Base-by-base conservation (phyloP, 1,284 basidiomycete genomes). In the Leucoagaricus sp. region DNA sequence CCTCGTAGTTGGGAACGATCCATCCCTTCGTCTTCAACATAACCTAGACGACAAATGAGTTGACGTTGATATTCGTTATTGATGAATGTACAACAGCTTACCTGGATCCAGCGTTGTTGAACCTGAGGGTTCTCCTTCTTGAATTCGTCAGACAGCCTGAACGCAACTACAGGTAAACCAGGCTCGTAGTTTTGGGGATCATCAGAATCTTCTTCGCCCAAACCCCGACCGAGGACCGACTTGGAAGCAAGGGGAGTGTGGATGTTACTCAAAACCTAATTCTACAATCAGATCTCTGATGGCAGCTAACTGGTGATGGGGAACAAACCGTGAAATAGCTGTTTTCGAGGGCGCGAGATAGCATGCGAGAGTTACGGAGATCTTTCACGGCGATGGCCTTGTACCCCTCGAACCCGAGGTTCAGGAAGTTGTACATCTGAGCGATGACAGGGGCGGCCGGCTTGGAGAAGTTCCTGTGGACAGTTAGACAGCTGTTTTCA, bases 371-470 rank as follows among this genome's bases (percentile, higher is more conserved):
- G 59, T 89, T 89, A 60, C 79, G 71, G 15, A 90, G 73, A 65
- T 89, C 84, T 67, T 77, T 79, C 72, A 79, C 50, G 54, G 84
- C 69, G 28, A 74, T 71, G 36, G 62, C 65, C 45, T 63, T 68
- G 58, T 72, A 74, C 2, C 72, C 72, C 2, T 72, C 69, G 42
- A 73, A 71, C 4, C 72, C 72, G 45, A 86, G 77, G 63, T 85
- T 84, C 52, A 86, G 68, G 72, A 86, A 84, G 66, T 87, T 88
- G 77, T 83, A 91, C 80, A 87, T 85, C 67, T 89, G 86, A 1
- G 78, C 82, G 34, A 89, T 75, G 61, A 90, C 81, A 33, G 87
- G 84, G 44, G 83, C 73, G 25, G 83, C 82, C 0, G 84, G 86
- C 33, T 86, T 80, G 17, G 82, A 85, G 67, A 90, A 91, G 73